Evolutionary conservation across 192 early-diverging fungal species (phyloP).

Genomic region (Hyaloraphidium curvatum): DNA sequence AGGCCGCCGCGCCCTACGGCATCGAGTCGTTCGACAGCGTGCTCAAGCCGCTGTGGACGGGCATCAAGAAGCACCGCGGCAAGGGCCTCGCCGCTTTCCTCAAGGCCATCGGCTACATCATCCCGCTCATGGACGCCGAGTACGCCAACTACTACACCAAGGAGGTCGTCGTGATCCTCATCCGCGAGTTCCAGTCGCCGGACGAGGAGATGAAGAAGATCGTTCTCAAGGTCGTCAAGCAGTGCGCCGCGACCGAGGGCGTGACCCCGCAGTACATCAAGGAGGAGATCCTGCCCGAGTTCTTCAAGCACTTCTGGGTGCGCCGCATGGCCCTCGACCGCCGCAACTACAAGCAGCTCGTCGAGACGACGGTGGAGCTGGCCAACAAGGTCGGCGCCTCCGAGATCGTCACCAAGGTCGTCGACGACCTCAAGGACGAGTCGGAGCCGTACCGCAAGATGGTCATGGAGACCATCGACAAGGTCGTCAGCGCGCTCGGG

Average conservation of each 20-base stretch:
- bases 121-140: conserved; percentile 91
- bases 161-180: conserved; percentile 79
- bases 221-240: conserved; percentile 91
- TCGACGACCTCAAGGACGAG: conserved; percentile 89
- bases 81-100: conserved; percentile 92
- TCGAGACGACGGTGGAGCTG: conserved; percentile 91
- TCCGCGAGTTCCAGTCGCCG: conserved; percentile 89
- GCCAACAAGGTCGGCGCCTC: conserved; percentile 84
- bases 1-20: conserved; percentile 94
- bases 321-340: conserved; percentile 90
- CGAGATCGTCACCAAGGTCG: conserved; percentile 69
- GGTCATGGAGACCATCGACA: conserved; percentile 93
- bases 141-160: conserved; percentile 86
- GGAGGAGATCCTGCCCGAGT: conserved; percentile 81
- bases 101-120: conserved; percentile 96
- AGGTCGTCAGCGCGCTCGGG: conserved; percentile 54
- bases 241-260: conserved; percentile 86
- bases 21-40: conserved; percentile 92
- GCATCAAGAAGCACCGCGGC: conserved; percentile 86
- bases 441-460: conserved; percentile 82
- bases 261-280: conserved; percentile 71
- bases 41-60: conserved; percentile 75
- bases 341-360: conserved; percentile 76
- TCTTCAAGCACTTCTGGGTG: conserved; percentile 94
- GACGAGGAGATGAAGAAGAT: conserved; percentile 99